phyloP scores from a whole-genome alignment of 805 yeast species.

The Pichia membranifaciens region DNA sequence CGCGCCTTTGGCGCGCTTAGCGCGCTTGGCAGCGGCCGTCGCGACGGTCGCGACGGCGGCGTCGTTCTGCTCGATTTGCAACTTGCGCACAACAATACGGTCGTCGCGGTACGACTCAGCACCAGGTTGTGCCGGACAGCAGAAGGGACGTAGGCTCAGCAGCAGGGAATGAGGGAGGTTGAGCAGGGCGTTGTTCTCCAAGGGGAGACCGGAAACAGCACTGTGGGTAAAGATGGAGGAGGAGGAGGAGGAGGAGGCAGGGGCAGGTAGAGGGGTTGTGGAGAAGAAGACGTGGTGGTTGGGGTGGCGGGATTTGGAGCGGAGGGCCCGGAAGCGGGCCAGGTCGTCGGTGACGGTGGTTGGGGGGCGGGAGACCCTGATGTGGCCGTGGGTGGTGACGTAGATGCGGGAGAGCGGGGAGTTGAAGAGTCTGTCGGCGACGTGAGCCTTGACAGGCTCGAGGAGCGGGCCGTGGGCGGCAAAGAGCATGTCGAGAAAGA shows the following conservation, averaged over 20 bases:
- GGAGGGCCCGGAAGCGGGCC: not conserved
- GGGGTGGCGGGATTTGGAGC: not conserved
- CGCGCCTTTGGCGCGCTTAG: too few species aligned
- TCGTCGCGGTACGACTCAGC: constrained; percentile 6
- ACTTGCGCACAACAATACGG: not conserved
- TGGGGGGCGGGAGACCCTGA: not conserved
- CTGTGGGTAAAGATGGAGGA: constrained; percentile 4
- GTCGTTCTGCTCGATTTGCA: not conserved
- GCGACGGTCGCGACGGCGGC: too few species aligned
- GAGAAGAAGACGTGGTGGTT: not conserved
- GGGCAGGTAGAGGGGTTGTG: not conserved
- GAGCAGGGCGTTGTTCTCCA: constrained; percentile 3
- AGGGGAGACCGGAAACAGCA: not conserved
- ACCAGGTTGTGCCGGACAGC: not conserved
- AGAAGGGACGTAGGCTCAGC: not conserved
- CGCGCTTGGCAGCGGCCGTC: too few species aligned
- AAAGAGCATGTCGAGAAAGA: constrained; percentile 28
- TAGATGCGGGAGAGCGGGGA: not conserved
- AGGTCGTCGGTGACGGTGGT: not conserved
- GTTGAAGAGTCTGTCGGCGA: constrained; percentile 1
- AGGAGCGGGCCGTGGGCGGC: constrained; percentile 26
- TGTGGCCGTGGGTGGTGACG: not conserved
- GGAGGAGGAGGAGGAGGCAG: not conserved
- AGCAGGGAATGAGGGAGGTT: not conserved
- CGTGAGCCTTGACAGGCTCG: constrained; percentile 22